These are phyloP conservation scores for Pseudogymnoascus sp. DNA, from an alignment of 2,329 filamentous ascomycete genomes.

Conservation along the genomic window DNA sequence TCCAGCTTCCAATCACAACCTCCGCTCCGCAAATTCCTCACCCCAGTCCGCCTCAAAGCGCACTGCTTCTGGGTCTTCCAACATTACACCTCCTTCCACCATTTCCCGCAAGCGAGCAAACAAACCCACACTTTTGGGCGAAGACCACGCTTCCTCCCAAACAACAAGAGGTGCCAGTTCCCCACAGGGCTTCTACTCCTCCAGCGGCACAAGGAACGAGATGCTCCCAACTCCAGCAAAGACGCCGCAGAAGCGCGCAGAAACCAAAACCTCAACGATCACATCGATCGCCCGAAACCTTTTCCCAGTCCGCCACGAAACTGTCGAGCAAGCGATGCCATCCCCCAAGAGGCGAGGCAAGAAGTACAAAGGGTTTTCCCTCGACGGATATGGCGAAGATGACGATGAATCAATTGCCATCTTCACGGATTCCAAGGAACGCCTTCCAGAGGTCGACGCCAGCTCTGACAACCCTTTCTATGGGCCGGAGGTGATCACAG, in stretches of 20 bases:
- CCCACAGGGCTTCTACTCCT: not conserved
- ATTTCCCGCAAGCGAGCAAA: conserved; percentile 21
- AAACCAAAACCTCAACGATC: conserved; percentile 43
- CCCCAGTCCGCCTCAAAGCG: conserved; percentile 16
- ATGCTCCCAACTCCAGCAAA: conserved; percentile 74
- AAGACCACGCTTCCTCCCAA: conserved; percentile 31
- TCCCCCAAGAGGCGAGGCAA: conserved; percentile 52
- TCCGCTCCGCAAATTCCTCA: conserved; percentile 28
- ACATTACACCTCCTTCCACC: conserved; percentile 23
- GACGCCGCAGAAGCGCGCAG: conserved; percentile 55
- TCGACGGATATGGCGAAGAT: conserved; percentile 48
- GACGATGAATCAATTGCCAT: conserved; percentile 59
- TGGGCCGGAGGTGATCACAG: conserved; percentile 29
- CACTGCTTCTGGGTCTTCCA: conserved; percentile 17
- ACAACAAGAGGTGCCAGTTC: not conserved
- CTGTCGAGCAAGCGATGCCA: conserved; percentile 49
- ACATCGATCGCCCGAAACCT: conserved; percentile 51
- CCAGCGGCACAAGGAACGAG: conserved; percentile 27
- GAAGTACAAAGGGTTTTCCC: conserved; percentile 46
- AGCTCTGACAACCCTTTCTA: conserved; percentile 67
- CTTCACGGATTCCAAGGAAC: conserved; percentile 73
- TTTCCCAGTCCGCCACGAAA: conserved; percentile 39
- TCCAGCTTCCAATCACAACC: conserved; percentile 31
- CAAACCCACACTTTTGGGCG: conserved; percentile 15
- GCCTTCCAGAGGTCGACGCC: conserved; percentile 59